Evolutionary conservation across 176 grass and related monocot species (phyloP).

Genomic region (Bonia amplexicaulis): DNA sequence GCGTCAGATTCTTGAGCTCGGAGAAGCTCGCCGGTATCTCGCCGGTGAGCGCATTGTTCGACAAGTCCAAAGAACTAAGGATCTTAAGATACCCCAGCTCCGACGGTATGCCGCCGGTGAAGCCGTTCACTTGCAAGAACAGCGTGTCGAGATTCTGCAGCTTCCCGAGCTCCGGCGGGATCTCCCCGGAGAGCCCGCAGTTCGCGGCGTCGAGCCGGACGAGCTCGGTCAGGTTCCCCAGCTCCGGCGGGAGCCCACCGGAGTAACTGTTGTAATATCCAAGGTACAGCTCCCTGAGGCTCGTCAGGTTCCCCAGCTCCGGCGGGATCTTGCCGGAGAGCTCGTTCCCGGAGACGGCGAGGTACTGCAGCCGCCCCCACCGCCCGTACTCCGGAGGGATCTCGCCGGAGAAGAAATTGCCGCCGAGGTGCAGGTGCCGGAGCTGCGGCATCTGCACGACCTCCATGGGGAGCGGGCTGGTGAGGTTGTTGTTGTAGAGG

Average conservation of each 20-base stretch:
- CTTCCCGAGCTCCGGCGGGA: constrained; percentile 57
- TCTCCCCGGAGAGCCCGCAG: constrained; percentile 63
- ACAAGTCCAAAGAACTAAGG: constrained; percentile 65
- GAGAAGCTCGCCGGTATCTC: constrained; percentile 79
- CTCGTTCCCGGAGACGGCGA: constrained; percentile 77
- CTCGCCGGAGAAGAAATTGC: constrained; percentile 65
- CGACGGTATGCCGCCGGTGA: constrained; percentile 48
- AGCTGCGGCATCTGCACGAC: constrained; percentile 49
- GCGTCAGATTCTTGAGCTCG: constrained; percentile 71
- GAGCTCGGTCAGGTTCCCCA: constrained; percentile 63
- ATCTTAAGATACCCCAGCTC: constrained; percentile 44
- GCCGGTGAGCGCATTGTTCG: constrained; percentile 61
- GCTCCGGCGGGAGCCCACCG: constrained; percentile 46
- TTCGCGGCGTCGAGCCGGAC: constrained; percentile 47
- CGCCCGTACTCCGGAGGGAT: constrained; percentile 63
- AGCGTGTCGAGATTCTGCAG: constrained; percentile 63
- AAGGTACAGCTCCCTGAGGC: constrained; percentile 65
- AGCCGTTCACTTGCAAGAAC: constrained; percentile 62
- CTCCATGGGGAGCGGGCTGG: constrained; percentile 57
- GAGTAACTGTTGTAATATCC: constrained; percentile 72
- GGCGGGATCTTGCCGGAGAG: constrained; percentile 59
- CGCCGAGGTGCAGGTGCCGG: constrained; percentile 61
- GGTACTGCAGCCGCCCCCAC: constrained; percentile 39
- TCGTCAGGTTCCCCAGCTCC: constrained; percentile 61
- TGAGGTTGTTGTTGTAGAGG: constrained; percentile 88